Evolutionary conservation across 2,329 filamentous ascomycete species (phyloP).

Genomic region (Harringtonia aguacate): DNA sequence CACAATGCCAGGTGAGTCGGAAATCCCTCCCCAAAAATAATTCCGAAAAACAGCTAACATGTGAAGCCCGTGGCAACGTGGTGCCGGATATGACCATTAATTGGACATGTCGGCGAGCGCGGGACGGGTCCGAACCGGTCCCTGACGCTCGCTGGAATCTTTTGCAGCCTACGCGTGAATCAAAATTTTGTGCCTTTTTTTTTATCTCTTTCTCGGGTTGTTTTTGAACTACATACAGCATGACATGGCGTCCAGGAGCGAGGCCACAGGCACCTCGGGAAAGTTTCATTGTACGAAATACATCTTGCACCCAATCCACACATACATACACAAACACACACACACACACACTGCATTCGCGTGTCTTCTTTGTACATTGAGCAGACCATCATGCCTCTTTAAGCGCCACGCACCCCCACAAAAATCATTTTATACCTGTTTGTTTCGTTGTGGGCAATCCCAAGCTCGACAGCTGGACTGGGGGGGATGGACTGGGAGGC

Average conservation of each 20-base stretch:
- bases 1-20: slow-evolving; percentile 26
- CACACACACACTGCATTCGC: background rate
- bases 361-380: too few relatives aligned
- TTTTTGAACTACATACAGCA: slow-evolving; percentile 5
- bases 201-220: background rate
- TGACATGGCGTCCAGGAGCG: slow-evolving; percentile 7
- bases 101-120: too few relatives aligned
- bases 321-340: too few relatives aligned
- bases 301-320: background rate
- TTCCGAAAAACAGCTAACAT: background rate
- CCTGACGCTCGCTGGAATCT: background rate
- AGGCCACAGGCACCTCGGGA: background rate
- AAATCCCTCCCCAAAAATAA: background rate
- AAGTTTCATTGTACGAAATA: background rate
- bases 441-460: background rate
- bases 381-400: background rate
- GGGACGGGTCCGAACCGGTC: too few relatives aligned
- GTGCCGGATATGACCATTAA: slow-evolving; percentile 38
- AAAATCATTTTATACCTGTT: background rate
- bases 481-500: background rate
- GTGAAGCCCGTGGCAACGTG: slow-evolving; percentile 43
- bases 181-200: background rate
- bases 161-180: background rate
- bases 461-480: too few relatives aligned
- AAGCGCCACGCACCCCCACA: background rate